Evolutionary conservation across 306 rosid species (phyloP).

Genomic region (Fragaria vesca): DNA sequence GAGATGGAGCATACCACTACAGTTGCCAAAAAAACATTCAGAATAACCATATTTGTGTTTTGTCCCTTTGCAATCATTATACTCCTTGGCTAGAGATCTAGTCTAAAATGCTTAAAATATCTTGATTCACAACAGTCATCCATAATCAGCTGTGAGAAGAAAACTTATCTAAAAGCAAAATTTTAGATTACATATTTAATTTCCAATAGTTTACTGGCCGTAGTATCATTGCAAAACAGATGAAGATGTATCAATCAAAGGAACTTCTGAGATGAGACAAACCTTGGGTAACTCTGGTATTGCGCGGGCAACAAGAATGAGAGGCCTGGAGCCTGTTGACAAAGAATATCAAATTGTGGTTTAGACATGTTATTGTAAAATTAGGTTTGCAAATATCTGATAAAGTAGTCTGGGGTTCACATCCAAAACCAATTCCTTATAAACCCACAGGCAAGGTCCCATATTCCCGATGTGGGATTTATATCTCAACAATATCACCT

Average conservation of each 20-base stretch:
- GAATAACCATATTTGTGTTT: background rate
- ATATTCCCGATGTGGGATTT: too few species aligned
- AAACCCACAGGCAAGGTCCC: too few species aligned
- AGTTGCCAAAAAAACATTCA: background rate
- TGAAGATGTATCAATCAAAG: background rate
- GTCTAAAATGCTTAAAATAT: too few species aligned
- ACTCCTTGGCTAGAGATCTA: background rate
- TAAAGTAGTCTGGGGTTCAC: too few species aligned
- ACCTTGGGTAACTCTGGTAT: conserved; percentile 77
- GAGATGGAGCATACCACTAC: background rate
- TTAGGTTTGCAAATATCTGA: background rate
- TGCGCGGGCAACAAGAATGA: conserved; percentile 81
- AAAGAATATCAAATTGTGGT: conserved; percentile 33
- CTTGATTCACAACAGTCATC: background rate
- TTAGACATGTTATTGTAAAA: conserved; percentile 15
- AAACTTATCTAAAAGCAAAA: background rate
- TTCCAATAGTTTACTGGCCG: too few species aligned
- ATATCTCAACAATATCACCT: too few species aligned
- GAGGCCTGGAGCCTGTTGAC: conserved; percentile 86
- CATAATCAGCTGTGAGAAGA: background rate
- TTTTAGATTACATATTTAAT: too few species aligned
- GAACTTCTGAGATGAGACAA: background rate
- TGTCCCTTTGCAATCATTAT: background rate
- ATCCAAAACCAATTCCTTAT: too few species aligned
- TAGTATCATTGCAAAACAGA: background rate